These are phyloP conservation scores for Styphnolobium japonicum DNA, from an alignment of 306 rosid species.

Conservation along the genomic window DNA sequence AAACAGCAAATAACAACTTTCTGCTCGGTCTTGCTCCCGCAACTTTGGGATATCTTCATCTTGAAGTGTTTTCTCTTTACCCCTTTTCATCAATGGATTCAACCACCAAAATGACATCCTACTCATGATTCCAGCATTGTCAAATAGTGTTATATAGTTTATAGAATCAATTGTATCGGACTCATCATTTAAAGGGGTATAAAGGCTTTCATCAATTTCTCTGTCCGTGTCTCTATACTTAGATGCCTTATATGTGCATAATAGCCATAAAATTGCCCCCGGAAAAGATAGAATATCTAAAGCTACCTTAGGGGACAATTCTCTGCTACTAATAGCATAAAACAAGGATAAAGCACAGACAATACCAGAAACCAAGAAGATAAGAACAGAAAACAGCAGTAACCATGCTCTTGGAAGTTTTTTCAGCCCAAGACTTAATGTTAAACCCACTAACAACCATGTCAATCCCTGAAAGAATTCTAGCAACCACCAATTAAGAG, in stretches of 20 bases:
- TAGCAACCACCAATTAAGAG: constrained; percentile 44
- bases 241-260: constrained; percentile 37
- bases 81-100: constrained; percentile 64
- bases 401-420: constrained; percentile 37
- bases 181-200: constrained; percentile 44
- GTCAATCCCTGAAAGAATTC: constrained; percentile 46
- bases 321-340: constrained; percentile 22
- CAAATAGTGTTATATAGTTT: constrained; percentile 40
- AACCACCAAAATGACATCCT: constrained; percentile 64
- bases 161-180: constrained; percentile 21
- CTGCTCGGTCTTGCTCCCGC: constrained; percentile 49
- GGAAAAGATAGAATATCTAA: constrained; percentile 22
- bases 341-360: constrained; percentile 40
- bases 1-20: constrained; percentile 45
- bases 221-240: constrained; percentile 20
- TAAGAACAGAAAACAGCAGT: constrained; percentile 35
- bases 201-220: constrained; percentile 29
- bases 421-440: constrained; percentile 29
- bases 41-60: constrained; percentile 60
- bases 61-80: constrained; percentile 48
- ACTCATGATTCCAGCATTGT: constrained; percentile 49
- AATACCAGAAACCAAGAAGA: constrained; percentile 36
- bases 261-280: constrained; percentile 15
- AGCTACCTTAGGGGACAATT: constrained; percentile 29
- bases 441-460: constrained; percentile 41